Conservation (phyloP, 331 rosid species). For the Malus hybrid region DNA sequence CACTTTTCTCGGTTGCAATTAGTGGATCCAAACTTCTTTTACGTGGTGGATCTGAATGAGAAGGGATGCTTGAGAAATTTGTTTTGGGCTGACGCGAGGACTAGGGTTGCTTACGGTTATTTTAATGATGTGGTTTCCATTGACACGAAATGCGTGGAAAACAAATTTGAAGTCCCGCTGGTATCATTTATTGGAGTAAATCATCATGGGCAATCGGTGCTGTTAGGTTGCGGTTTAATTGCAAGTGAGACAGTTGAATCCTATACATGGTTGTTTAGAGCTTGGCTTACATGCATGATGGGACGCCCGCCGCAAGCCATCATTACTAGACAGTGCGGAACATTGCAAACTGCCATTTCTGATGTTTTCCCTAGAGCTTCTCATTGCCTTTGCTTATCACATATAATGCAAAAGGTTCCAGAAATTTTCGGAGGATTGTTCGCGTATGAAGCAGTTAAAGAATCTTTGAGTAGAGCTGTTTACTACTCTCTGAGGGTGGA, state of each 20-base stretch:
- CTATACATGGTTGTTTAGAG: conserved; percentile 65
- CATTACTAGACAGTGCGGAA: conserved; percentile 33
- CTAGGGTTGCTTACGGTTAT: conserved; percentile 41
- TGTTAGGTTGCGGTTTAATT: conserved; percentile 70
- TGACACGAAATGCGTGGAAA: conserved; percentile 44
- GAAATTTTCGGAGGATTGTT: conserved; percentile 38
- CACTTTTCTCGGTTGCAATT: conserved; percentile 40
- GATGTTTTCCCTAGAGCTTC: conserved; percentile 72
- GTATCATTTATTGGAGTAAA: conserved; percentile 57
- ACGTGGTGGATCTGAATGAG: conserved; percentile 59
- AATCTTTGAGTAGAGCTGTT: conserved; percentile 39
- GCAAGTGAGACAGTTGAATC: conserved; percentile 50
- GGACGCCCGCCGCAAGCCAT: conserved; percentile 71
- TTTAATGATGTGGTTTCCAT: conserved; percentile 50
- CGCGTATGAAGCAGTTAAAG: conserved; percentile 38
- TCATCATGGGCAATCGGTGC: conserved; percentile 58
- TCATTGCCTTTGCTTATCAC: conserved; percentile 43
- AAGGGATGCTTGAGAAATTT: conserved; percentile 57
- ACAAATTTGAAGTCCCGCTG: conserved; percentile 45
- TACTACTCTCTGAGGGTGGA: conserved; percentile 46
- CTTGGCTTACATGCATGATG: conserved; percentile 58
- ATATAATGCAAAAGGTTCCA: conserved; percentile 44
- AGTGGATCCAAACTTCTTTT: conserved; percentile 54
- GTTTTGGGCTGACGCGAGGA: conserved; percentile 60
- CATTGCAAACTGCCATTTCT: conserved; percentile 42